phyloP scores from a whole-genome alignment of 2,329 filamentous ascomycete species.

The Ceratocystis cacaofunesta region DNA sequence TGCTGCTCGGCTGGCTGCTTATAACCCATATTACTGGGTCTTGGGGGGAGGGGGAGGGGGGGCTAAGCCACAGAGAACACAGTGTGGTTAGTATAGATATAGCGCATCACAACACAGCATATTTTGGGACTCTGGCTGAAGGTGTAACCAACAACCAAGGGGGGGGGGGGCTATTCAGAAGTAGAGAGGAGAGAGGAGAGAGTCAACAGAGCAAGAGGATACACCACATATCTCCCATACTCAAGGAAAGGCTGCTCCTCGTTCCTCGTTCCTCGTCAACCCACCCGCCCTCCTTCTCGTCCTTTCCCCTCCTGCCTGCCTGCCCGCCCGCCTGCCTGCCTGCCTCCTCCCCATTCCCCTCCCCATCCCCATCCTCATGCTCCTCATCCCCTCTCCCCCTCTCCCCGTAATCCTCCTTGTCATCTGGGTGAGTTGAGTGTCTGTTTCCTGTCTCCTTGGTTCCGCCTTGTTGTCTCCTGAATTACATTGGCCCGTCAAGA shows the following conservation, averaged over 20 bases:
- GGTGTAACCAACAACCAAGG: not conserved
- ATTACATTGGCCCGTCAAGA: not conserved
- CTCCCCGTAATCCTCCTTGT: not conserved
- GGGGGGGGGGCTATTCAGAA: no score
- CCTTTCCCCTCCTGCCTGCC: no score
- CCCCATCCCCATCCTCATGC: no score
- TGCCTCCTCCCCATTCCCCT: not conserved
- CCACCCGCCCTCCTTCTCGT: no score
- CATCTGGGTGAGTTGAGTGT: not conserved
- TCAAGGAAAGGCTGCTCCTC: no score
- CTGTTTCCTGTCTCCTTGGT: not conserved
- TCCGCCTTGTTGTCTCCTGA: not conserved
- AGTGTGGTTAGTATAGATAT: no score
- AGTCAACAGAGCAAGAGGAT: not conserved
- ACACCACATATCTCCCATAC: no score
- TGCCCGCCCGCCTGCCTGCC: not conserved
- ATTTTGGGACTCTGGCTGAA: not conserved
- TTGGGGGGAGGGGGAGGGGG: no score
- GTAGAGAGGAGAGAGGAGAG: not conserved
- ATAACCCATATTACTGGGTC: not conserved
- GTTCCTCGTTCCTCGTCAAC: no score
- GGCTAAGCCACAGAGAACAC: not conserved
- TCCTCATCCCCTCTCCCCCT: not conserved
- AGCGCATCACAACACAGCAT: not conserved
- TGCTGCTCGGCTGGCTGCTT: not conserved